These are phyloP conservation scores for Akanthomyces lecanii DNA, from an alignment of 2,329 filamentous ascomycete genomes.

Conservation along the genomic window DNA sequence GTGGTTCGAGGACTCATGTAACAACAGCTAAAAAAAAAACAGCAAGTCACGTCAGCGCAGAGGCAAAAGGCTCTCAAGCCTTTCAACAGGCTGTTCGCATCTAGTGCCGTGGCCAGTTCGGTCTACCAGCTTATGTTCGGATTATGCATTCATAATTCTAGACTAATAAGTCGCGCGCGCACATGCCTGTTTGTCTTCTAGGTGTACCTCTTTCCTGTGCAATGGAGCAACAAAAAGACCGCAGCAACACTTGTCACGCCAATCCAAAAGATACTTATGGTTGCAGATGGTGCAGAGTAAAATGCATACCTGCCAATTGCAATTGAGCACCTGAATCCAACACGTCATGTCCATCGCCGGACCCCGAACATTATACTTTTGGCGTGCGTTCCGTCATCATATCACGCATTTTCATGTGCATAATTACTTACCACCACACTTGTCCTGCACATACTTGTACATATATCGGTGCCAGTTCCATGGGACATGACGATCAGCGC, in stretches of 20 bases:
- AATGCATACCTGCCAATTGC: not conserved
- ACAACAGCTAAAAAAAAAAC: not conserved
- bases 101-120: not conserved
- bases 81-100: not conserved
- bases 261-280: not conserved
- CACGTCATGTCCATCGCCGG: not conserved
- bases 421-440: not conserved
- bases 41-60: not conserved
- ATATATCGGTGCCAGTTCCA: slow-evolving; percentile 13
- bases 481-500: slow-evolving; percentile 16
- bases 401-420: slow-evolving; percentile 9
- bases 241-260: not conserved
- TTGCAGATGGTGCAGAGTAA: not conserved
- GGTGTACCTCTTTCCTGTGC: not conserved
- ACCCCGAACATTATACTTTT: not conserved
- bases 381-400: not conserved
- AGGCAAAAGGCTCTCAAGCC: not conserved
- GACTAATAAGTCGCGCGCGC: not conserved
- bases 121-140: not conserved
- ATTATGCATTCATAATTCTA: not conserved
- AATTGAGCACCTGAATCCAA: not conserved
- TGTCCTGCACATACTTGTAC: slow-evolving; percentile 9
- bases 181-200: not conserved
- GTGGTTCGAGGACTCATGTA: slow-evolving; percentile 1
- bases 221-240: not conserved